Conservation (phyloP, 179 eudicot genomes). For the Gypsophila paniculata region DNA sequence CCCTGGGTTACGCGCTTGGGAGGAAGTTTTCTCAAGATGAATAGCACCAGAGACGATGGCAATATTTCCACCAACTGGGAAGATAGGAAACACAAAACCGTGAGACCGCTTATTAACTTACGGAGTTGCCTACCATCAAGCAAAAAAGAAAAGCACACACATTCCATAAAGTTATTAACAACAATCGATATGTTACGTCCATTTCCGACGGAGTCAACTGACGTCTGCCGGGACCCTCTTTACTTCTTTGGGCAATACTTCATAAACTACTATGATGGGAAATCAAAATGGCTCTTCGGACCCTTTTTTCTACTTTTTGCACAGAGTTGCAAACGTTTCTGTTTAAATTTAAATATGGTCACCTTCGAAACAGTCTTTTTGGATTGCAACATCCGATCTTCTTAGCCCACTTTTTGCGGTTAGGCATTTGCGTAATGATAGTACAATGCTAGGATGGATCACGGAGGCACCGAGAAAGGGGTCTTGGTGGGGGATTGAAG, state of each 20-base stretch:
- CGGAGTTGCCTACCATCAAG: neutral
- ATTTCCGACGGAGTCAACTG: neutral
- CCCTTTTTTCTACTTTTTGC: neutral
- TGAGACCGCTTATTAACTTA: neutral
- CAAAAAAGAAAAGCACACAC: no score
- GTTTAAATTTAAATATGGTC: neutral
- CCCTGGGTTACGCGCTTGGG: slow-evolving; percentile 69
- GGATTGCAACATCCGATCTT: neutral
- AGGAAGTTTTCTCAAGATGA: slow-evolving; percentile 88
- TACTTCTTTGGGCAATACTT: no score
- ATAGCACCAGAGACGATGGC: slow-evolving; percentile 82
- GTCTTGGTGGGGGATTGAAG: no score
- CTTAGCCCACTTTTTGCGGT: neutral
- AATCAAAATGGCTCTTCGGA: neutral
- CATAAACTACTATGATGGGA: no score
- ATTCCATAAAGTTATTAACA: neutral
- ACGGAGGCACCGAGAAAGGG: no score
- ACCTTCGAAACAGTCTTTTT: neutral
- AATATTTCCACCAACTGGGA: slow-evolving; percentile 83
- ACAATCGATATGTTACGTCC: neutral
- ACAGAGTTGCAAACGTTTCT: neutral
- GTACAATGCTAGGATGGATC: neutral
- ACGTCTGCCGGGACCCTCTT: no score
- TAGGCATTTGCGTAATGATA: neutral
- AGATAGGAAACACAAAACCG: neutral